A percentile compares a stretch with the other conserved stretches of the same genome.
Evolutionary conservation across 805 yeast genomes (phyloP).

Genomic region (Kodamaea laetipori): DNA sequence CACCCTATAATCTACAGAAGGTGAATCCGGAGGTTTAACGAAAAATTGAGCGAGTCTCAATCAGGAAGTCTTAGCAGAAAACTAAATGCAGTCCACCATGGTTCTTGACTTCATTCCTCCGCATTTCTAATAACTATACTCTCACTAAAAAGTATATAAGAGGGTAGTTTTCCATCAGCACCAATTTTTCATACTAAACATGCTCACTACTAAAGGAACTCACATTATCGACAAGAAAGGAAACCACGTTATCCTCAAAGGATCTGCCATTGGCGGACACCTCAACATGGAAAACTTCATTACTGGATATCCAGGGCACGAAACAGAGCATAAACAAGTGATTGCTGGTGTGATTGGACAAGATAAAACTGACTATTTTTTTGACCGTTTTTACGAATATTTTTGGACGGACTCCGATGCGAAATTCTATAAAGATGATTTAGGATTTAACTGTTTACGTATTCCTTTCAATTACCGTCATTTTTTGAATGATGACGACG

Average conservation of each 20-base stretch:
- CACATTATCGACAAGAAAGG: conserved; percentile 49
- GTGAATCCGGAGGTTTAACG: no score
- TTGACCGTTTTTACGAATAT: conserved; percentile 53
- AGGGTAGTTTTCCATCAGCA: no score
- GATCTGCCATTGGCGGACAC: conserved; percentile 53
- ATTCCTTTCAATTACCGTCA: conserved; percentile 57
- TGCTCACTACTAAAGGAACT: conserved; percentile 45
- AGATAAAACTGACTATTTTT: conserved; percentile 51
- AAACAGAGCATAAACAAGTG: conserved; percentile 50
- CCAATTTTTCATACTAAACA: conserved; percentile 16
- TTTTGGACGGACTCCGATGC: conserved; percentile 57
- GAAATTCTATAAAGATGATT: conserved; percentile 38
- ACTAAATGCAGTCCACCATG: no score
- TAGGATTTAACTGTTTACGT: conserved; percentile 49
- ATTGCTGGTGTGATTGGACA: conserved; percentile 43
- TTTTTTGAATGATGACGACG: conserved; percentile 48
- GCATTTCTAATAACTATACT: no score
- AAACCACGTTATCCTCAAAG: conserved; percentile 42
- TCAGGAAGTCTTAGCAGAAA: no score
- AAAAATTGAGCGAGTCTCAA: no score
- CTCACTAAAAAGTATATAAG: no score
- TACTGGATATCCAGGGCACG: conserved; percentile 57
- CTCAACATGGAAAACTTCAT: conserved; percentile 59
- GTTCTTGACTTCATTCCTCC: no score
- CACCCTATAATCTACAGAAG: no score